These are phyloP conservation scores for Penicillium expansum DNA, from an alignment of 2,329 filamentous ascomycete genomes.

Conservation along the genomic window DNA sequence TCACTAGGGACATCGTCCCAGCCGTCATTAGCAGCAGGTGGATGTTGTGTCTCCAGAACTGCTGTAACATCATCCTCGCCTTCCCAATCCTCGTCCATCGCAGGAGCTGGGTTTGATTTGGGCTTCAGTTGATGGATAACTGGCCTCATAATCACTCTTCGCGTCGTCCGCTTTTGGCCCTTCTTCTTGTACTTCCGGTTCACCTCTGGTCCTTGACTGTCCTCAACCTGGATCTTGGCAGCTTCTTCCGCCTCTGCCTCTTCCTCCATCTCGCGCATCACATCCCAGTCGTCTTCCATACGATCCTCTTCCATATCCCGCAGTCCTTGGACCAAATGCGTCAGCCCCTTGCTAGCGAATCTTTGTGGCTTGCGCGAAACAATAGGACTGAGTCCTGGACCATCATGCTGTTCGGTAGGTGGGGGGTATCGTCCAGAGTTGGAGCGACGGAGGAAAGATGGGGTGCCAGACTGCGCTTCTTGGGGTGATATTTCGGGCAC, in stretches of 20 bases:
- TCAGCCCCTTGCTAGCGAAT: constrained; percentile 41
- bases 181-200: constrained; percentile 46
- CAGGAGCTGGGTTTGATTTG: constrained; percentile 21
- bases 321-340: constrained; percentile 39
- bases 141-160: constrained; percentile 45
- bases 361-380: constrained; percentile 36
- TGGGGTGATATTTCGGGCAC: constrained; percentile 9
- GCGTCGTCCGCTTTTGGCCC: constrained; percentile 50
- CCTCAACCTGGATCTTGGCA: constrained; percentile 32
- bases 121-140: constrained; percentile 33
- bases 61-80: constrained; percentile 31
- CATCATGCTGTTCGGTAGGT: constrained; percentile 10
- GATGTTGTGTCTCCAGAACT: constrained; percentile 31
- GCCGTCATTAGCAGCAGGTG: constrained; percentile 9
- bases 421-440: constrained; percentile 32
- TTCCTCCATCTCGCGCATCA: constrained; percentile 45
- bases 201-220: constrained; percentile 34
- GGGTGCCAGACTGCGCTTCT: constrained; percentile 34
- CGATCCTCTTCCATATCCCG: constrained; percentile 43
- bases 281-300: constrained; percentile 44
- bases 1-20: constrained; percentile 11
- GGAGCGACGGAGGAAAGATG: constrained; percentile 40
- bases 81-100: constrained; percentile 17
- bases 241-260: constrained; percentile 31
- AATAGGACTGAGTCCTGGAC: constrained; percentile 37